phyloP scores from a whole-genome alignment of 176 grass and related monocot species.

The Oryza meridionalis region DNA sequence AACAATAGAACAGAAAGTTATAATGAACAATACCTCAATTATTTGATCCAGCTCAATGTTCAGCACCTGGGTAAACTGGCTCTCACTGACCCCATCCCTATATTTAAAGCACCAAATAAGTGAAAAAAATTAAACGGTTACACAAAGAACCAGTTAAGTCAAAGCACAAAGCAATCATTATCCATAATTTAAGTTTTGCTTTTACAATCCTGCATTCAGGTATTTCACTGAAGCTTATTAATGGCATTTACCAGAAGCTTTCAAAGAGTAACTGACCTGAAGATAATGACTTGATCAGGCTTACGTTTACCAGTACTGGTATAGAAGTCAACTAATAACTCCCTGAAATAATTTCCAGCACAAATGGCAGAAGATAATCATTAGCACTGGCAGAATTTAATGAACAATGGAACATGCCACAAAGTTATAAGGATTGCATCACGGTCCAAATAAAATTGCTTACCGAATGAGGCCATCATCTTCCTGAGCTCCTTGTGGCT shows the following conservation, averaged over 20 bases:
- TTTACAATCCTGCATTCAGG: not conserved
- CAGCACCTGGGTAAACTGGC: slow-evolving; percentile 84
- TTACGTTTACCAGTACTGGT: slow-evolving; percentile 80
- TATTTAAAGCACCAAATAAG: not conserved
- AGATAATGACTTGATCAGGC: slow-evolving; percentile 83
- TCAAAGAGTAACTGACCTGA: slow-evolving; percentile 47
- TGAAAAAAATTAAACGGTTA: not conserved
- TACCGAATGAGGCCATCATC: slow-evolving; percentile 79
- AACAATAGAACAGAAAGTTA: not conserved
- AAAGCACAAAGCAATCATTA: not conserved
- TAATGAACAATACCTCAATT: slow-evolving; percentile 62
- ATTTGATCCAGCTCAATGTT: slow-evolving; percentile 95
- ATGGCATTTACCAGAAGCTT: not conserved
- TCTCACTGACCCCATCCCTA: slow-evolving; percentile 92
- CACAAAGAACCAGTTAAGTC: not conserved
- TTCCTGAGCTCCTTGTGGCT: slow-evolving; percentile 54
- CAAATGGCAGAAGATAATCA: not conserved
- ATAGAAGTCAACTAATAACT: slow-evolving; percentile 82
- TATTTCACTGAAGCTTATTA: not conserved
- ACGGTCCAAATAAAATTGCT: not conserved
- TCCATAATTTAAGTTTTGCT: not conserved
- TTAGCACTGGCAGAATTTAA: not conserved
- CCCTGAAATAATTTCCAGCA: slow-evolving; percentile 42
- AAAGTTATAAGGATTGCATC: not conserved
- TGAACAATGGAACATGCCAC: not conserved